Evolutionary conservation across 2,329 filamentous ascomycete genomes (phyloP).

Genomic region (Diaporthe sp.): DNA sequence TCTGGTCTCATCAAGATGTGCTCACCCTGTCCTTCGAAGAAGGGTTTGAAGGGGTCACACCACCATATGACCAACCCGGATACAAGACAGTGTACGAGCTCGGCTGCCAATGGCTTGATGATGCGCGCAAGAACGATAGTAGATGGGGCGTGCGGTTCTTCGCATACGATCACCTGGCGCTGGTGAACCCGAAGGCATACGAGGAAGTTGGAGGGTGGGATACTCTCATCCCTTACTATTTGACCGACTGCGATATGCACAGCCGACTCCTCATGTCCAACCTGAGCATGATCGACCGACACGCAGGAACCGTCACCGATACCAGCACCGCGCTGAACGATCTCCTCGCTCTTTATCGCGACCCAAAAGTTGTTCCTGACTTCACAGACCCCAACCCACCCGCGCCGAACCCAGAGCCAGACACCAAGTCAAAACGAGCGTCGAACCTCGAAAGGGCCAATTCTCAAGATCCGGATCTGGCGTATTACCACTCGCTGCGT

Average conservation of each 20-base stretch:
- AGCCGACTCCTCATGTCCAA: constrained; percentile 57
- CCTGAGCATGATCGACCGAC: constrained; percentile 51
- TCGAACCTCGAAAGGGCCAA: constrained; percentile 15
- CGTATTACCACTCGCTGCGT: constrained; percentile 43
- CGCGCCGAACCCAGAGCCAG: constrained; percentile 29
- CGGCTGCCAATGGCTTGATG: constrained; percentile 48
- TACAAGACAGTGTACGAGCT: constrained; percentile 56
- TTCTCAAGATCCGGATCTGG: constrained; percentile 38
- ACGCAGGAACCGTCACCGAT: constrained; percentile 56
- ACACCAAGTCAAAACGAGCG: constrained; percentile 35
- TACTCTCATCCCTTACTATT: constrained; percentile 67
- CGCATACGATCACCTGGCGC: constrained; percentile 66
- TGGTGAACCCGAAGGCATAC: constrained; percentile 65
- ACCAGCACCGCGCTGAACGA: constrained; percentile 57
- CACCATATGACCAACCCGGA: constrained; percentile 46
- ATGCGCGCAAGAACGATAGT: constrained; percentile 44
- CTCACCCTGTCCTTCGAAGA: constrained; percentile 56
- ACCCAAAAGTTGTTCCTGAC: constrained; percentile 47
- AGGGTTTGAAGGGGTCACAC: constrained; percentile 47
- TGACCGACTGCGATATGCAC: constrained; percentile 68
- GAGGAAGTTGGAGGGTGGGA: constrained; percentile 66
- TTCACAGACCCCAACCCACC: constrained; percentile 51
- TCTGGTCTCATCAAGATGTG: constrained; percentile 65
- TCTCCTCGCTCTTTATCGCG: constrained; percentile 56
- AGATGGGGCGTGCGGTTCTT: constrained; percentile 66